These are phyloP conservation scores for Penicillium salamii DNA, from an alignment of 495 filamentous ascomycete species.

Conservation along the genomic window DNA sequence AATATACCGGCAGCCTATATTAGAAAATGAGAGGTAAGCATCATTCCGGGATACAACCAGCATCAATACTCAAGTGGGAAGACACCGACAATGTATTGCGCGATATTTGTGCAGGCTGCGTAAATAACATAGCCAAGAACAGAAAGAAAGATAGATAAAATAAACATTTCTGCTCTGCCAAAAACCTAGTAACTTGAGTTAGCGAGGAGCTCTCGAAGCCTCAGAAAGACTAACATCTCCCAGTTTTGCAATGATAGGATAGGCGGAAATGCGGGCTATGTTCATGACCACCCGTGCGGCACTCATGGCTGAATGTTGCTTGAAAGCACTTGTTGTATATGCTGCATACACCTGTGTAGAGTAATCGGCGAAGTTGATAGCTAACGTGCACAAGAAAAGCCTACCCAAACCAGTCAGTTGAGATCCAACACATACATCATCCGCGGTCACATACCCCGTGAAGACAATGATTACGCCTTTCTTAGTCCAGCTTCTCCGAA, in stretches of 20 bases:
- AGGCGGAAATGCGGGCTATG: constrained; percentile 23
- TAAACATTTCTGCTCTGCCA: constrained; percentile 25
- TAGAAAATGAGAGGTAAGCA: neutral
- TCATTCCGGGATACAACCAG: neutral
- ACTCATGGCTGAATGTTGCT: constrained; percentile 25
- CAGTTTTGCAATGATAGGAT: constrained; percentile 26
- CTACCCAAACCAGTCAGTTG: constrained; percentile 3
- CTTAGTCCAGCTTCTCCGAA: constrained; percentile 22
- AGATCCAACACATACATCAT: neutral
- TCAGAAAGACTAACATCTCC: constrained; percentile 14
- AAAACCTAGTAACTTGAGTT: constrained; percentile 3
- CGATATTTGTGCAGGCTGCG: constrained; percentile 20
- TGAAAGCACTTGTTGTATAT: constrained; percentile 23
- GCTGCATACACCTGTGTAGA: constrained; percentile 20
- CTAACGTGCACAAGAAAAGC: constrained; percentile 22
- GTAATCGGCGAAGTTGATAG: constrained; percentile 24
- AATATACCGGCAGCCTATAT: constrained; percentile 23
- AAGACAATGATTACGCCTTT: constrained; percentile 20
- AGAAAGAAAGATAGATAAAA: constrained; percentile 15
- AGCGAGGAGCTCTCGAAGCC: neutral
- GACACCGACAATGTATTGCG: constrained; percentile 19
- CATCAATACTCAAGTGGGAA: neutral
- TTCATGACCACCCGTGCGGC: constrained; percentile 23
- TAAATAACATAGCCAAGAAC: constrained; percentile 18
- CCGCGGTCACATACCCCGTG: constrained; percentile 9